phyloP scores from a whole-genome alignment of 139 green algal genomes.

The Mesostigma viride region DNA sequence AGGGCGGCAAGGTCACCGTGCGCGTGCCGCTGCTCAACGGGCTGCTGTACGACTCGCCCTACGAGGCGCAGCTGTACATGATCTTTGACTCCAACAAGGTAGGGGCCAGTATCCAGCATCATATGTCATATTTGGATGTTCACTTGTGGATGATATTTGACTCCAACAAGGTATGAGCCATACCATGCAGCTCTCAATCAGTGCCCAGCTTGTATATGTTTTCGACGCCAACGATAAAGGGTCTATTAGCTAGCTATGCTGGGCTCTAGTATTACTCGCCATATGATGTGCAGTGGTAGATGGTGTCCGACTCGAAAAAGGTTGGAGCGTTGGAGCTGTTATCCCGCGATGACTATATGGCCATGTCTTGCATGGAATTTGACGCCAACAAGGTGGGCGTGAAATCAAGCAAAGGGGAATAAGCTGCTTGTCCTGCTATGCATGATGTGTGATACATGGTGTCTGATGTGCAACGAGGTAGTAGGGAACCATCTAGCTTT shows the following conservation, averaged over 20 bases:
- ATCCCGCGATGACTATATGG: neutral
- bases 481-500: conserved; percentile 32
- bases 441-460: neutral
- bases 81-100: conserved; percentile 59
- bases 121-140: neutral
- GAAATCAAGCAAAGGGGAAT: too few relatives aligned
- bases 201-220: too few relatives aligned
- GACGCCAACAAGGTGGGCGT: neutral
- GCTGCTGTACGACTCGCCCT: conserved; percentile 42
- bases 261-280: neutral
- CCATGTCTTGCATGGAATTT: neutral
- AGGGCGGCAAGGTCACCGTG: conserved; percentile 57
- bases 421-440: conserved; percentile 7
- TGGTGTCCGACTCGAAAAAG: neutral
- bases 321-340: neutral
- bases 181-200: too few relatives aligned
- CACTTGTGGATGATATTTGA: neutral
- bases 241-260: neutral
- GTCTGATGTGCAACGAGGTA: neutral
- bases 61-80: conserved; percentile 60
- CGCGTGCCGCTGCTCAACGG: conserved; percentile 55
- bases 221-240: neutral
- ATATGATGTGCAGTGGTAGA: neutral
- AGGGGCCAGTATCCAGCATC: neutral
- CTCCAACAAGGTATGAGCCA: neutral